Evolutionary conservation across 257 asterid species (phyloP).

Genomic region (Primulina tabacum): DNA sequence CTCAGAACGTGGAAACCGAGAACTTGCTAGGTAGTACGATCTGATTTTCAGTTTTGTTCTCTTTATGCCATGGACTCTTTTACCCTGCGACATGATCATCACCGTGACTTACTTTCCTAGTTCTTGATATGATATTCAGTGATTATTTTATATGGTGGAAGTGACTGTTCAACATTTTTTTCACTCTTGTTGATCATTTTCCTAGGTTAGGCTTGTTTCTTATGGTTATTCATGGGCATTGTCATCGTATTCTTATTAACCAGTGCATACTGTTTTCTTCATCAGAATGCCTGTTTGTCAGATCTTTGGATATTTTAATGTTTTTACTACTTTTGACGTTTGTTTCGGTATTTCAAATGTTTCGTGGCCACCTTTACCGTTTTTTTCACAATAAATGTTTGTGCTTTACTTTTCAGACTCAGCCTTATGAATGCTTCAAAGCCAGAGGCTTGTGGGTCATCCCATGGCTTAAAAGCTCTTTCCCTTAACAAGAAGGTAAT

Average conservation of each 20-base stretch:
- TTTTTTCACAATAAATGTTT: not conserved
- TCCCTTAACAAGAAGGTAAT: constrained; percentile 76
- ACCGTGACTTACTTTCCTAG: not conserved
- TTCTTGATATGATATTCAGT: not conserved
- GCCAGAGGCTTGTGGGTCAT: constrained; percentile 36
- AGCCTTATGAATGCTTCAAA: constrained; percentile 37
- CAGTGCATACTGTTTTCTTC: not conserved
- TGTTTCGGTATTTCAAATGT: not conserved
- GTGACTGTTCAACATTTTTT: not conserved
- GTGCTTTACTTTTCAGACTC: constrained; percentile 31
- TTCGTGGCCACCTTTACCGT: constrained; percentile 3
- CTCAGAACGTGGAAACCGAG: constrained; percentile 48
- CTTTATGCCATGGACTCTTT: not conserved
- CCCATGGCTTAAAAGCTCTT: constrained; percentile 74
- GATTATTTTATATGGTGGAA: not conserved
- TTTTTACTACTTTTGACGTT: not conserved
- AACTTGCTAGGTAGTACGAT: constrained; percentile 52
- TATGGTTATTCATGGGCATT: not conserved
- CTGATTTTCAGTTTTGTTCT: constrained; percentile 20
- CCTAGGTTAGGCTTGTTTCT: constrained; percentile 13
- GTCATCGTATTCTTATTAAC: not conserved
- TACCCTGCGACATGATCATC: not conserved
- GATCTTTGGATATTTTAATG: not conserved
- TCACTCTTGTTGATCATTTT: not conserved
- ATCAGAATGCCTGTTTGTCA: constrained; percentile 4